These are phyloP conservation scores for Beauveria sp. DNA, from an alignment of 2,329 filamentous ascomycete genomes.

Conservation along the genomic window DNA sequence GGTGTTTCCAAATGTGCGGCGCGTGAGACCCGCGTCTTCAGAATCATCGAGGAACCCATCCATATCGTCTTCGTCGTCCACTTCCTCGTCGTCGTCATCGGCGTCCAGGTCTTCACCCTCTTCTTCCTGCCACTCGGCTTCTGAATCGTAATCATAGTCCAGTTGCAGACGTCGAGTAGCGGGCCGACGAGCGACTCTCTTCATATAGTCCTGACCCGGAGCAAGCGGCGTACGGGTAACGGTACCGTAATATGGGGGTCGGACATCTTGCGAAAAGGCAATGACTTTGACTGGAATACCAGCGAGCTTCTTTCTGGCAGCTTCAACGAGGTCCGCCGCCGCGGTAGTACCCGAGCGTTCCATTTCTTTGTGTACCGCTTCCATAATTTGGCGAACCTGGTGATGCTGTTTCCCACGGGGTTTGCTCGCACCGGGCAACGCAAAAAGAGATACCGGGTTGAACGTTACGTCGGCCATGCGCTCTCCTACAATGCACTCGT, in stretches of 20 bases:
- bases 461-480: slow-evolving; percentile 37
- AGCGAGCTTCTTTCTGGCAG: slow-evolving; percentile 35
- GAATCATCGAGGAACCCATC: slow-evolving; percentile 86
- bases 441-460: slow-evolving; percentile 38
- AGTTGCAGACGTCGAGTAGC: slow-evolving; percentile 50
- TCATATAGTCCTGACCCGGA: slow-evolving; percentile 38
- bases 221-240: slow-evolving; percentile 51
- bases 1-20: slow-evolving; percentile 56
- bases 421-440: slow-evolving; percentile 27
- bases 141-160: slow-evolving; percentile 79
- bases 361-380: slow-evolving; percentile 42
- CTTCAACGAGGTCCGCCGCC: slow-evolving; percentile 23
- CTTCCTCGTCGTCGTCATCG: slow-evolving; percentile 61
- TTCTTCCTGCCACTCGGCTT: slow-evolving; percentile 78
- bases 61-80: slow-evolving; percentile 75
- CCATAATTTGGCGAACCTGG: slow-evolving; percentile 55
- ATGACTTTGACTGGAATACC: slow-evolving; percentile 56
- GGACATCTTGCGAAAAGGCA: slow-evolving; percentile 56
- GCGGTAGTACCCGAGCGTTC: slow-evolving; percentile 29
- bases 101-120: slow-evolving; percentile 61
- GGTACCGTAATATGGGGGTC: slow-evolving; percentile 66
- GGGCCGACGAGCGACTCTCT: slow-evolving; percentile 46
- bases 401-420: slow-evolving; percentile 41
- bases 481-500: slow-evolving; percentile 42
- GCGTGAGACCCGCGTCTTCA: slow-evolving; percentile 54